These are phyloP conservation scores for Pistacia vera DNA, from an alignment of 345 rosid species.

Conservation along the genomic window DNA sequence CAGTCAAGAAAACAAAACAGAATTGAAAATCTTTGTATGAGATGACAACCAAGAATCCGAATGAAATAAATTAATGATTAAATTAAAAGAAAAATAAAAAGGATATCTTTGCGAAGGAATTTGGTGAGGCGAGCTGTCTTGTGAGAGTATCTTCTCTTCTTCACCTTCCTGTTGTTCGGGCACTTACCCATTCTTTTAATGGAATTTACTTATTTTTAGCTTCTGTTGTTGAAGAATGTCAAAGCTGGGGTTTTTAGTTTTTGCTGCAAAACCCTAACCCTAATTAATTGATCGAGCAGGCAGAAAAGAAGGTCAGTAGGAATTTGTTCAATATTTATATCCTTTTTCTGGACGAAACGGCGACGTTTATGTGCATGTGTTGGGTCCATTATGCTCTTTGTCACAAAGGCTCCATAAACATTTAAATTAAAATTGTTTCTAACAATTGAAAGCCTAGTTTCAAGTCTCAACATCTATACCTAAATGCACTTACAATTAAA, in stretches of 20 bases:
- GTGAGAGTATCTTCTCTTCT: constrained; percentile 94
- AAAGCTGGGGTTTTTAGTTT: constrained; percentile 11
- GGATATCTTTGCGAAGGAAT: constrained; percentile 85
- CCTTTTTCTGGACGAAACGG: no score
- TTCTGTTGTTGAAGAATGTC: neutral
- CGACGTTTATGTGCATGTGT: no score
- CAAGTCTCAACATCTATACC: no score
- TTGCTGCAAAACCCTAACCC: neutral
- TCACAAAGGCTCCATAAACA: no score
- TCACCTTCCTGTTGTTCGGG: constrained; percentile 80
- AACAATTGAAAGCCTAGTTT: no score
- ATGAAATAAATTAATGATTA: neutral
- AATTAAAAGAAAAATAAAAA: constrained; percentile 12
- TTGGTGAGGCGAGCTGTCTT: constrained; percentile 86
- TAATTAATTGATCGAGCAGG: no score
- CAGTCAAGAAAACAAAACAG: constrained; percentile 36
- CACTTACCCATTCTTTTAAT: constrained; percentile 58
- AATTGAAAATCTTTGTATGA: neutral
- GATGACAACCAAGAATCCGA: neutral
- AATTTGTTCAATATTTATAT: neutral
- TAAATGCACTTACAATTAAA: no score
- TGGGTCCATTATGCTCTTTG: no score
- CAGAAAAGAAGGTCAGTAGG: neutral
- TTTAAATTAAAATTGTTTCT: no score
- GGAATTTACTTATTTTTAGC: neutral